Evolutionary conservation across 2,329 filamentous ascomycete species (phyloP), one percentile per base, ranked within the genome.

Genomic region (Pleurostoma richardsiae): DNA sequence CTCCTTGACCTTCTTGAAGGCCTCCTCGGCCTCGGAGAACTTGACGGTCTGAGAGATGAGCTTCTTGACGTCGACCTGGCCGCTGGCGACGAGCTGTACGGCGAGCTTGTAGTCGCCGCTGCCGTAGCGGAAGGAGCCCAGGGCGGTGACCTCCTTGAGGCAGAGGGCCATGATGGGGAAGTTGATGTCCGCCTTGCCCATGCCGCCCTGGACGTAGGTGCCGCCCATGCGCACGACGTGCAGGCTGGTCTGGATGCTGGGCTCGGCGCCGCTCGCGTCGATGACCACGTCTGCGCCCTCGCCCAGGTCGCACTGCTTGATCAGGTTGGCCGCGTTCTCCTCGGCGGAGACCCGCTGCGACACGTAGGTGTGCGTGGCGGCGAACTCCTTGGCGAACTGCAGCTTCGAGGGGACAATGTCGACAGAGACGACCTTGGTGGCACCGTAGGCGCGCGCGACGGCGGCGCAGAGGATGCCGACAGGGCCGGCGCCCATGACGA

Each of bases 121-220:
- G 4, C 85, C 85, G 67, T 97, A 97, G 38, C 92, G 82, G 77
- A 97, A 97, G 52, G 85, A 91, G 27, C 92, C 92, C 62, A 86
- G 88, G 41, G 88, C 78, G 8, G 85, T 95, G 44, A 96, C 75
- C 73, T 97, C 92, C 72, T 96, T 96, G 43, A 84, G 77, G 65
- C 90, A 95, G 61, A 95, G 76, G 4, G 88, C 86, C 80, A 92
- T 88, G 64, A 97, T 95, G 44, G 92, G 92, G 73, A 96, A 96
- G 6, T 70, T 87, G 65, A 96, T 91, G 60, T 96, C 88, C 38
- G 82, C 68, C 63, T 86, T 87, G 60, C 92, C 92, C 90, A 96
- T 95, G 46, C 91, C 91, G 49, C 84, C 89, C 70, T 95, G 90
- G 6, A 95, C 85, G 58, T 89, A 92, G 11, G 79, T 84, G 30